Conservation (phyloP, 2,329 filamentous ascomycete species). For the Aureobasidium sp. region DNA sequence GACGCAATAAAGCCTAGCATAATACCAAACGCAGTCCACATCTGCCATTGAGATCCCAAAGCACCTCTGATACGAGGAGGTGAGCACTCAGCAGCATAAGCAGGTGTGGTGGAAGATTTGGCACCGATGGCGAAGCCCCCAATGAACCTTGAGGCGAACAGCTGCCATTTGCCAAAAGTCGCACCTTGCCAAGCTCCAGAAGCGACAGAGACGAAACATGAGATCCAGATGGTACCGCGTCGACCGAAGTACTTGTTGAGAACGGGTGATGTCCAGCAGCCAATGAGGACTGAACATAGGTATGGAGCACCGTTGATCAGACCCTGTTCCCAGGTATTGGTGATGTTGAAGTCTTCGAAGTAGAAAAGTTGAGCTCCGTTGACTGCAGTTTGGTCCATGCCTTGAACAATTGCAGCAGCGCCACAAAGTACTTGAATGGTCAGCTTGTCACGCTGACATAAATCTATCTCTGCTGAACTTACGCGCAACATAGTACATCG, state of each 20-base stretch:
- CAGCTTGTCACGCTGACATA: background rate
- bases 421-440: slow-evolving; percentile 27
- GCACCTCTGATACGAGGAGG: slow-evolving; percentile 32
- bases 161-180: slow-evolving; percentile 14
- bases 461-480: slow-evolving; percentile 15
- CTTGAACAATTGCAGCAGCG: slow-evolving; percentile 49
- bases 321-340: slow-evolving; percentile 20
- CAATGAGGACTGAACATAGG: slow-evolving; percentile 35
- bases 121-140: slow-evolving; percentile 32
- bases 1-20: slow-evolving; percentile 35
- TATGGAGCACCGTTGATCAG: slow-evolving; percentile 38
- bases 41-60: slow-evolving; percentile 39
- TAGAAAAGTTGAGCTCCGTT: slow-evolving; percentile 33
- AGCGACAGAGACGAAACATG: slow-evolving; percentile 57
- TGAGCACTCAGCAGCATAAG: slow-evolving; percentile 31
- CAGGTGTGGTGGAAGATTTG: slow-evolving; percentile 36
- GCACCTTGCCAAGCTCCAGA: slow-evolving; percentile 22
- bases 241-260: slow-evolving; percentile 51
- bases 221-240: slow-evolving; percentile 55
- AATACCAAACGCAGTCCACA: slow-evolving; percentile 40
- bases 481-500: slow-evolving; percentile 44
- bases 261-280: slow-evolving; percentile 47
- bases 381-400: slow-evolving; percentile 43
- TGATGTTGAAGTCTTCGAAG: slow-evolving; percentile 20
- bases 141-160: slow-evolving; percentile 14